These are phyloP conservation scores for Mortierella sp. DNA, from an alignment of 371 early-diverging fungal species.

Conservation along the genomic window DNA sequence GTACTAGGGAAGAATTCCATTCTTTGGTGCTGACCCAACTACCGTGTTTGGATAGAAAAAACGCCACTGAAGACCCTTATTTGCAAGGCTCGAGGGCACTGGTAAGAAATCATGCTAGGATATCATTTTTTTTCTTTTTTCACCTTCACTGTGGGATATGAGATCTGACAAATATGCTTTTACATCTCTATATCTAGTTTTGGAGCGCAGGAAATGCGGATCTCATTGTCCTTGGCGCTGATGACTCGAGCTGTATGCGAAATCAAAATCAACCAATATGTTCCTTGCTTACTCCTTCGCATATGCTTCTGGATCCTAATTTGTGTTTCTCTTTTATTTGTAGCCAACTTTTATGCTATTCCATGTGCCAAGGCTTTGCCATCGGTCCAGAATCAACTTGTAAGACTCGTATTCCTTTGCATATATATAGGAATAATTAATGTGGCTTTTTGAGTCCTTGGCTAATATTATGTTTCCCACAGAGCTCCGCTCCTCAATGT, in stretches of 20 bases:
- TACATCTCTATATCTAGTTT: conserved; percentile 63
- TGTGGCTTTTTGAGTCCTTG: too few species aligned
- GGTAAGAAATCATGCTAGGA: conserved; percentile 58
- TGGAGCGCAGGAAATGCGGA: conserved; percentile 84
- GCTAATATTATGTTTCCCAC: neutral
- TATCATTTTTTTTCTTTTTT: neutral
- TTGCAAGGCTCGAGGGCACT: conserved; percentile 68
- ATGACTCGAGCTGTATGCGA: conserved; percentile 53
- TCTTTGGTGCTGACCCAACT: neutral
- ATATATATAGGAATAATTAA: too few species aligned
- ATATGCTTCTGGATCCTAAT: neutral
- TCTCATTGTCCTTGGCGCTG: conserved; percentile 64
- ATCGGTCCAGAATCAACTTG: conserved; percentile 67
- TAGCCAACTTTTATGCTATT: conserved; percentile 69
- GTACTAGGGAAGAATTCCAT: neutral
- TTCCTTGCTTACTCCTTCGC: neutral
- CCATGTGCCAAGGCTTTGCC: conserved; percentile 79
- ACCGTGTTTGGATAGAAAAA: conserved; percentile 20
- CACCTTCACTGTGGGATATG: neutral
- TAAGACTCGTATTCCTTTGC: conserved; percentile 39
- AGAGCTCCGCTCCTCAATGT: conserved; percentile 79
- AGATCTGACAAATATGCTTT: too few species aligned
- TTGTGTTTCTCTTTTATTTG: neutral
- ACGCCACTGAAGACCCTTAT: conserved; percentile 68
- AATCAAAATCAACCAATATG: neutral